These are phyloP conservation scores for Leucocoprinus birnbaumii DNA, from an alignment of 768 basidiomycete genomes.

Conservation along the genomic window DNA sequence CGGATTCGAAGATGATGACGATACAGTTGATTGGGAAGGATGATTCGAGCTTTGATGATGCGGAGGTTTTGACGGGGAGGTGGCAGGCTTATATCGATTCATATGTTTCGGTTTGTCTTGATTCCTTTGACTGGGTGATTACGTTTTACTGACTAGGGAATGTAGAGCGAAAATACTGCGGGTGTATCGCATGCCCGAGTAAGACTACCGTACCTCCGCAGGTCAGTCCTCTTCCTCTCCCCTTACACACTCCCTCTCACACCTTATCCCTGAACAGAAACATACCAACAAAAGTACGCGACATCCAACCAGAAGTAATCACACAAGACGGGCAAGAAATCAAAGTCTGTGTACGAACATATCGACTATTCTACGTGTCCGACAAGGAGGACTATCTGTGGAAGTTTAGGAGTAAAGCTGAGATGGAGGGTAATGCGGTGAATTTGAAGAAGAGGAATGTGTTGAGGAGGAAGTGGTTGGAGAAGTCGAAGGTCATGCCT, in stretches of 20 bases:
- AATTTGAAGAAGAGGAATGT: conserved; percentile 28
- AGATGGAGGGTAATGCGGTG: conserved; percentile 29
- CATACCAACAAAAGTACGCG: conserved; percentile 30
- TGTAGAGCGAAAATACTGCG: conserved; percentile 56
- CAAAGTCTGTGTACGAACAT: conserved; percentile 81
- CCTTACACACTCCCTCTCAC: background rate
- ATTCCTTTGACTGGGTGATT: background rate
- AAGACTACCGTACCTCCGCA: conserved; percentile 61
- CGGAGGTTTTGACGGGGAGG: conserved; percentile 70
- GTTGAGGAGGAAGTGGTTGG: conserved; percentile 36
- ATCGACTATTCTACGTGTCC: conserved; percentile 78
- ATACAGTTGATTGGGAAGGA: conserved; percentile 80
- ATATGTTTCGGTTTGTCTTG: conserved; percentile 56
- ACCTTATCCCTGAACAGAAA: conserved; percentile 30
- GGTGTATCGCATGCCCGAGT: conserved; percentile 46
- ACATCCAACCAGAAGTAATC: conserved; percentile 39
- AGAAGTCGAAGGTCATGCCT: conserved; percentile 15
- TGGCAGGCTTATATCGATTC: conserved; percentile 83
- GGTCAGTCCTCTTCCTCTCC: conserved; percentile 36
- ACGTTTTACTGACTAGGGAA: background rate
- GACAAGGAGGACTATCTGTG: conserved; percentile 63
- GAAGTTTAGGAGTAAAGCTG: conserved; percentile 39
- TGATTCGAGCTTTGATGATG: conserved; percentile 71
- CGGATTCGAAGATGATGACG: conserved; percentile 63
- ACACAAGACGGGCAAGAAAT: conserved; percentile 70